These are phyloP conservation scores for Coemansia asiatica DNA, from an alignment of 192 early-diverging fungal genomes.

Conservation along the genomic window DNA sequence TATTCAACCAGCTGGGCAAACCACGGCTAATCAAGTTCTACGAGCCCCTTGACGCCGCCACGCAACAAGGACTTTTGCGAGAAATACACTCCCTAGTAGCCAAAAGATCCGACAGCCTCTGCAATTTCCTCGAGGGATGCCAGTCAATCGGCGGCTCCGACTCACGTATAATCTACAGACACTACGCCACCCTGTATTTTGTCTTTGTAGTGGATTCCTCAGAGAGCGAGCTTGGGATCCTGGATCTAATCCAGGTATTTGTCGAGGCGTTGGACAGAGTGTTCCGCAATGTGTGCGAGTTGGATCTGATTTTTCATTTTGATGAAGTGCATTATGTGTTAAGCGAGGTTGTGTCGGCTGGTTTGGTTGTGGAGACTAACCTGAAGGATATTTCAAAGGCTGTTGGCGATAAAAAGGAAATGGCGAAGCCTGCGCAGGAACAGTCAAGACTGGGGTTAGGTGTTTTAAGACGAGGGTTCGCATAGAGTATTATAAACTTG, in stretches of 20 bases:
- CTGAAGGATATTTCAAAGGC: slow-evolving; percentile 68
- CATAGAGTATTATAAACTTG: slow-evolving; percentile 3
- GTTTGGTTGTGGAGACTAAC: slow-evolving; percentile 66
- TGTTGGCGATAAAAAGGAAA: slow-evolving; percentile 64
- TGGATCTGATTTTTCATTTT: slow-evolving; percentile 94
- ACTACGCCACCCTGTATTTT: slow-evolving; percentile 98
- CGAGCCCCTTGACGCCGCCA: slow-evolving; percentile 79
- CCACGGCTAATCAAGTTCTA: slow-evolving; percentile 93
- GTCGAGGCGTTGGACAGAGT: slow-evolving; percentile 91
- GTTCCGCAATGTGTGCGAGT: slow-evolving; percentile 96
- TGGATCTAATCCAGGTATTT: slow-evolving; percentile 97
- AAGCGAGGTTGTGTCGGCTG: slow-evolving; percentile 85
- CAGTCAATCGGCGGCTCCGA: slow-evolving; percentile 78
- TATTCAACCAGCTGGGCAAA: slow-evolving; percentile 98
- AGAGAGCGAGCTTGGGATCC: slow-evolving; percentile 93
- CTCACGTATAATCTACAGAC: slow-evolving; percentile 91
- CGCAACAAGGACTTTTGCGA: slow-evolving; percentile 83
- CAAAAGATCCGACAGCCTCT: slow-evolving; percentile 81
- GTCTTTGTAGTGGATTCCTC: slow-evolving; percentile 95
- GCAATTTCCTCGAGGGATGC: slow-evolving; percentile 90
- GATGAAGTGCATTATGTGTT: slow-evolving; percentile 86
- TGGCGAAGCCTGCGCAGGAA: slow-evolving; percentile 52
- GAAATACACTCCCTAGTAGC: slow-evolving; percentile 86
- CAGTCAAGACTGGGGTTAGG: slow-evolving; percentile 20
- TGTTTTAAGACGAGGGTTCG: slow-evolving; percentile 35